Base-by-base conservation (phyloP, 345 rosid genomes). In the Euclidium syriacum region DNA sequence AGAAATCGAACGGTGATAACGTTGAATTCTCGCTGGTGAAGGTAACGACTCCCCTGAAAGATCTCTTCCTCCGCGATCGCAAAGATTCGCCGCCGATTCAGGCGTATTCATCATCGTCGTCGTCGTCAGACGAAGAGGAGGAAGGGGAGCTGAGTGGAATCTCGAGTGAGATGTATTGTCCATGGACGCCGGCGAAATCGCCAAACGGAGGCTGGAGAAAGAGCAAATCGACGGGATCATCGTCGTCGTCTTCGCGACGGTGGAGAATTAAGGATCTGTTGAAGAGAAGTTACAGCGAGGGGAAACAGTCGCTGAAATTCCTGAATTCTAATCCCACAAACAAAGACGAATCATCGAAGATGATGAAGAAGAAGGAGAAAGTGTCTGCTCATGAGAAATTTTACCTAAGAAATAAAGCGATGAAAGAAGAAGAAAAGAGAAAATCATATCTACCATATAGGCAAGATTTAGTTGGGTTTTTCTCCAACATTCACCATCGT, bases 221-320 rank as follows among this genome's bases (percentile, higher is more conserved):
- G 80, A 86, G 95, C 73, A 81, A 70, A 51, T 86, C 97, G 2
- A 80, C 85, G 2, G 86, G 91, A 58, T 75, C 59, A 41, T 43
- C 54, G 17, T 25, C 48, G 16, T 18, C 10, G 27, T 20, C 50
- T 2, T 19, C 25, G 2, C 72, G 72, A 73, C 49, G 82, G 72
- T 85, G 85, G 90, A 55, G 81, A n/a, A 39, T 85, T 23, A 74
- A 71, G 20, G 88, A 85, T 65, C 64, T 90, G 67, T 70, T 87
- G 6, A 76, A 70, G 62, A 77, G 92, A 64, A 73, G 84, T 66
- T 78, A 77, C 40, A 90, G 97, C 73, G 92, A 85, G 41, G 79
- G 92, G 12, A 83, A 85, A 69, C 81, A 76, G 3, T 80, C 82
- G 22, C 36, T 74, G 29, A 52, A 62, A 19, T 75, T 75, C 22